phyloP scores from a whole-genome alignment of 768 basidiomycete species.

The Lactarius quietus region DNA sequence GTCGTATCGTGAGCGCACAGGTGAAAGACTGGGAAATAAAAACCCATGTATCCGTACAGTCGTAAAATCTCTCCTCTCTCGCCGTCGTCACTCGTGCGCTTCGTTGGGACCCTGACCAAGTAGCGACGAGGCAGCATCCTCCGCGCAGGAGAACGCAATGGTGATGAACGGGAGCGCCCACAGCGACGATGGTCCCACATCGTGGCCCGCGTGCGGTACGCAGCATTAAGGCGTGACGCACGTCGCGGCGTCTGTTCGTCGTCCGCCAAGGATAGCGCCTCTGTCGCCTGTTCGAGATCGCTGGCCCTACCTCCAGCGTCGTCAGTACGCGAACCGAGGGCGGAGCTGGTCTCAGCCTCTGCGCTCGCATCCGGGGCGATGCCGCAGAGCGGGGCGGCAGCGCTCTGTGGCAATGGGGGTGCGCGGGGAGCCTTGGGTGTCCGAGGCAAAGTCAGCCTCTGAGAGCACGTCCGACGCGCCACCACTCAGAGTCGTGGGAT shows the following conservation, averaged over 20 bases:
- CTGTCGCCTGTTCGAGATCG: conserved; percentile 19
- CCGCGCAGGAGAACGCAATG: conserved; percentile 52
- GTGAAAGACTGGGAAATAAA: too few species aligned
- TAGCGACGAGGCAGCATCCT: conserved; percentile 26
- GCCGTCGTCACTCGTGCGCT: background rate
- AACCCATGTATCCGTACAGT: conserved; percentile 5
- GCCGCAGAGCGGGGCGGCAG: conserved; percentile 24
- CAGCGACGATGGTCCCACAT: conserved; percentile 25
- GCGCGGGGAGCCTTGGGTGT: conserved; percentile 26
- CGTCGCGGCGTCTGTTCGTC: conserved; percentile 28
- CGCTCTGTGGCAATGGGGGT: background rate
- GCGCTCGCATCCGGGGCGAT: conserved; percentile 35
- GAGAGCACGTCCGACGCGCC: conserved; percentile 28
- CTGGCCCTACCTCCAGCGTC: background rate
- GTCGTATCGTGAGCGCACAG: too few species aligned
- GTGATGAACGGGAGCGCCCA: conserved; percentile 46
- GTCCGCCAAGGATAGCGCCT: conserved; percentile 37
- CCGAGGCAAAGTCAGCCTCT: conserved; percentile 29
- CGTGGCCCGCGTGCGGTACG: conserved; percentile 34
- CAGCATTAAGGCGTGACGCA: conserved; percentile 25
- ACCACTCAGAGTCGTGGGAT: conserved; percentile 44
- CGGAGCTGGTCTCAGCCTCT: conserved; percentile 27
- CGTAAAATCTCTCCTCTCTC: conserved; percentile 16
- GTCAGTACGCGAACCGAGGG: background rate
- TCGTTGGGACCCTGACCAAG: conserved; percentile 22